phyloP scores from a whole-genome alignment of 129 eudicot genomes.

The Saposhnikovia divaricata region DNA sequence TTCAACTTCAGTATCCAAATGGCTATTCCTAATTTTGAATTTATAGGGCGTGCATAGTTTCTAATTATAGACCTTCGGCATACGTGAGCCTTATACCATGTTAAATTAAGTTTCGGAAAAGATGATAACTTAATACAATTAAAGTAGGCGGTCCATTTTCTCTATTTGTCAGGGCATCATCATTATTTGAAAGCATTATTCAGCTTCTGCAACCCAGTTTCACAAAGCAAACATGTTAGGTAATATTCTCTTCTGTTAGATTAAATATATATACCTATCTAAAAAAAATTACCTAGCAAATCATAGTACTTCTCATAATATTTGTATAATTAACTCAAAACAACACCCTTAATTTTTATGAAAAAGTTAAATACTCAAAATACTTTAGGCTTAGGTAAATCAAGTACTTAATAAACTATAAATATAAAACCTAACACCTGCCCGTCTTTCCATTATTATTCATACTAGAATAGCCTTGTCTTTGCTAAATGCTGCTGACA shows the following conservation, averaged over 20 bases:
- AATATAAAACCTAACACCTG: background rate
- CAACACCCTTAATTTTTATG: background rate
- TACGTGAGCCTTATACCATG: background rate
- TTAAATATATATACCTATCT: background rate
- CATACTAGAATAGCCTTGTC: constrained; percentile 9
- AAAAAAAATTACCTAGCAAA: background rate
- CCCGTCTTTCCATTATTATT: background rate
- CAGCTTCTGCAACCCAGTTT: background rate
- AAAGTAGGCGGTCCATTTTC: background rate
- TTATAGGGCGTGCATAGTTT: background rate
- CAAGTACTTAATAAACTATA: background rate
- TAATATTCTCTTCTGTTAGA: background rate
- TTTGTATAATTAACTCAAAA: background rate
- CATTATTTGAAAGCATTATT: background rate
- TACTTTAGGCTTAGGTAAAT: background rate
- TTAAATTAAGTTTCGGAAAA: background rate
- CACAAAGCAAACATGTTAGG: background rate
- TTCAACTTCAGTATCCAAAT: background rate
- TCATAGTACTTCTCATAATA: background rate
- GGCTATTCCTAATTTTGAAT: background rate
- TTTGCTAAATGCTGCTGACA: constrained; percentile 24
- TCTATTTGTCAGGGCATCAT: background rate
- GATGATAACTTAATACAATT: background rate
- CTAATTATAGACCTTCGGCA: background rate
- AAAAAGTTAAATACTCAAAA: background rate